Evolutionary conservation across 768 basidiomycete genomes (phyloP), one percentile per base, ranked within the genome.

Genomic region (Lentinula sp.): DNA sequence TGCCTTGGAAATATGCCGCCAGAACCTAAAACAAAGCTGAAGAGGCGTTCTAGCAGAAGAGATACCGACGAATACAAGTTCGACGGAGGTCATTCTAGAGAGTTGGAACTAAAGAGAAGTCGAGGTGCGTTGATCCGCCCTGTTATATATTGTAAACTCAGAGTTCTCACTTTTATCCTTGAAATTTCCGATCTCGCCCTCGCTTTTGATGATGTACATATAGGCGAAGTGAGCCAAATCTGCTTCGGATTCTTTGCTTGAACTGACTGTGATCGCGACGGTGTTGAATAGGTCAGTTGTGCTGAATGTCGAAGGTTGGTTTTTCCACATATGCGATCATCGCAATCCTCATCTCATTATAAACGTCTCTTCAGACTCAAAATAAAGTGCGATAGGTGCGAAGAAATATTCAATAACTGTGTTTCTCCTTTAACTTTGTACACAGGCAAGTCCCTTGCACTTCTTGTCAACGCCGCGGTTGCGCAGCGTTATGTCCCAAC

Each of bases 401-500:
- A 48, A 11, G 6, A 21, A 9, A 48, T 21, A 18, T 23, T 8
- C 8, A 21, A 10, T 11, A 21, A 10, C 21, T 10, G 46, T 48
- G 46, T 13, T 23, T 8, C 21, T 48, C 9, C 9, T 48, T 18
- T 3, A 9, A 23, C n/a, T 21, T 48, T 16, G 46, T 10, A n/a
- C 9, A 10, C 11, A 60, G 51, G 40, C 59, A 60, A 50, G 51
- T 60, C 8, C 59, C 59, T 9, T 60, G 59, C 40, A 60, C 59
- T 9, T 60, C 54, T 31, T 55, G 48, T 13, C 45, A 60, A 55
- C 62, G 62, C 28, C 58, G 62, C 10, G 62, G 59, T 55, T 63
- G 62, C 56, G 59, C 62, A 21, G 59, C 62, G 4, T 39, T 63
- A 23, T 63, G 62, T 52, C 62, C 62, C 3, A 63, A 63, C 15